phyloP scores from a whole-genome alignment of 331 rosid species.

The Pyrus hybrid region DNA sequence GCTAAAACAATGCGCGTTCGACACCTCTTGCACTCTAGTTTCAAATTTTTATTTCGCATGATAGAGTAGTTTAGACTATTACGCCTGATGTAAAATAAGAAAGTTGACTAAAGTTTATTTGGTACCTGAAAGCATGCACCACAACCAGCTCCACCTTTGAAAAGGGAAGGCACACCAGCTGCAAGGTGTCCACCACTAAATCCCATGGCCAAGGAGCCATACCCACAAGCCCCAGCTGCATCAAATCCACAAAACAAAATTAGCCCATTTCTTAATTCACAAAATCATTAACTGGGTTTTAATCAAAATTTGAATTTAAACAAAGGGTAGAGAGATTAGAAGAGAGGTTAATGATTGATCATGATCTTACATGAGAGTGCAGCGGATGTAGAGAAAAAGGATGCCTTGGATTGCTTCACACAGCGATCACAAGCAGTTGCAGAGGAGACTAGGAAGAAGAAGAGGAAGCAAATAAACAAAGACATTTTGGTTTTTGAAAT shows the following conservation, averaged over 20 bases:
- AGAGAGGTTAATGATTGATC: background rate
- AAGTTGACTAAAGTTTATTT: background rate
- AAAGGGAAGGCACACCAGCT: conserved; percentile 59
- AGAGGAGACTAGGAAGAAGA: conserved; percentile 43
- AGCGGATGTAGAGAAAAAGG: conserved; percentile 45
- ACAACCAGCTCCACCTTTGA: conserved; percentile 70
- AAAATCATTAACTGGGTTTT: conserved; percentile 2
- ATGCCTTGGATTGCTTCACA: conserved; percentile 46
- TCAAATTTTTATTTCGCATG: background rate
- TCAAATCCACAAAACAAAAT: conserved; percentile 13
- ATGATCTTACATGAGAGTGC: conserved; percentile 53
- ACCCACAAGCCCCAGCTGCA: conserved; percentile 96
- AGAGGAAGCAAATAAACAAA: conserved; percentile 24
- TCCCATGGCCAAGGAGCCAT: conserved; percentile 54
- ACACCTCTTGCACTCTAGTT: background rate
- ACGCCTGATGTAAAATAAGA: background rate
- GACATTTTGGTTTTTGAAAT: conserved; percentile 27
- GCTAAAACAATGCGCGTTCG: background rate
- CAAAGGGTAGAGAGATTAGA: background rate
- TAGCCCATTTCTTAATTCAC: conserved; percentile 13
- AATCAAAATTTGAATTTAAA: background rate
- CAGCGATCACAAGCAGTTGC: conserved; percentile 76
- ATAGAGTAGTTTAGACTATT: background rate
- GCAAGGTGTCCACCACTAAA: conserved; percentile 50
- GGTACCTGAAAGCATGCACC: conserved; percentile 86